A percentile compares a stretch with the other conserved stretches of the same genome.
phyloP scores from a whole-genome alignment of 2,329 filamentous ascomycete genomes.

The Pseudogymnoascus sp. region DNA sequence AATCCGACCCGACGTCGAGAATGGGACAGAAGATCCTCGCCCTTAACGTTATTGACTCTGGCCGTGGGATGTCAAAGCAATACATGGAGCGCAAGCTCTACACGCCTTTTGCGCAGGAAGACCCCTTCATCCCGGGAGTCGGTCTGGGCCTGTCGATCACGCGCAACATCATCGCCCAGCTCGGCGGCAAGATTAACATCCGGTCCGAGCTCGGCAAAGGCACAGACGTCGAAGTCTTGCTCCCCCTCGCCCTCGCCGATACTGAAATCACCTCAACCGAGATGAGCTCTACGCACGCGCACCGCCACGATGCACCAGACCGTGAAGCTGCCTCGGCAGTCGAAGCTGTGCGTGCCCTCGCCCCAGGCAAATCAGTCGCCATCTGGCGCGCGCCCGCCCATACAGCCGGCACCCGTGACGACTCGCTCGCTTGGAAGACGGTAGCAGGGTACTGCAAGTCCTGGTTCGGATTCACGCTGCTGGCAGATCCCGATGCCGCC shows the following conservation, averaged over 20 bases:
- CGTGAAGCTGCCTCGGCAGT: constrained; percentile 14
- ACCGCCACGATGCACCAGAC: constrained; percentile 11
- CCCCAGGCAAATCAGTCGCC: constrained; percentile 15
- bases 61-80: constrained; percentile 51
- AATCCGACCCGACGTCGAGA: not conserved
- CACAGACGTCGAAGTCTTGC: constrained; percentile 42
- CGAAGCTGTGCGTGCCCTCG: constrained; percentile 13
- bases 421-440: constrained; percentile 18
- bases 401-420: constrained; percentile 1
- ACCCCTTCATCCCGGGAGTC: constrained; percentile 48
- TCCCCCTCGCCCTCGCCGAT: constrained; percentile 28
- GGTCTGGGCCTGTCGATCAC: constrained; percentile 57
- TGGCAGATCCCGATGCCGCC: constrained; percentile 5
- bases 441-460: constrained; percentile 21
- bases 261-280: not conserved
- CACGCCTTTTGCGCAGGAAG: constrained; percentile 52
- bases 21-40: constrained; percentile 12
- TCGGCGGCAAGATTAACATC: constrained; percentile 52
- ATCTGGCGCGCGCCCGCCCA: constrained; percentile 7
- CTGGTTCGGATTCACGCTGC: constrained; percentile 22
- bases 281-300: not conserved
- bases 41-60: constrained; percentile 49
- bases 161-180: constrained; percentile 49
- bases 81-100: constrained; percentile 50
- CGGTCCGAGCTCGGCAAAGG: constrained; percentile 44